A percentile compares a stretch with the other conserved stretches of the same genome.
phyloP scores from a whole-genome alignment of 495 filamentous ascomycete species.

The Parachaetomium inaequale region DNA sequence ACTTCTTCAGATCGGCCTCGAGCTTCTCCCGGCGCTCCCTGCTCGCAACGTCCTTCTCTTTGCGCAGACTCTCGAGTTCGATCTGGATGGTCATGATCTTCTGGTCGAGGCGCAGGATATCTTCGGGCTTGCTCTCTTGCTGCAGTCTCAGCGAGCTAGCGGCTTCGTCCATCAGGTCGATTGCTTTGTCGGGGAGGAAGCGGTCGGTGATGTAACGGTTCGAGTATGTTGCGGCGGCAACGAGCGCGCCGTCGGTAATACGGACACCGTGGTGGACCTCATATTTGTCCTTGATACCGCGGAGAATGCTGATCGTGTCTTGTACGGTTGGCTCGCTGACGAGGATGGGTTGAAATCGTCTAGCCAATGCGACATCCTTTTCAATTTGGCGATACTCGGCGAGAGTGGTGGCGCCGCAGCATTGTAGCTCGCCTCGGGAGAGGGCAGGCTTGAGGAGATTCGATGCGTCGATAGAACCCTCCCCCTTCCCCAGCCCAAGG shows the following conservation, averaged over 20 bases:
- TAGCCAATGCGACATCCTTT: conserved; percentile 89
- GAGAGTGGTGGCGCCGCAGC: conserved; percentile 89
- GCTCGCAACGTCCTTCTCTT: conserved; percentile 86
- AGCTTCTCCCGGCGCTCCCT: conserved; percentile 85
- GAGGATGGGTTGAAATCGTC: conserved; percentile 89
- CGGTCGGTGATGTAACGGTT: conserved; percentile 97
- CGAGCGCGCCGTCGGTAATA: conserved; percentile 88
- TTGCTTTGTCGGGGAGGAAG: conserved; percentile 94
- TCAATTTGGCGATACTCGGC: conserved; percentile 91
- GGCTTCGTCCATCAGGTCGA: conserved; percentile 94
- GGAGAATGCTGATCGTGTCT: conserved; percentile 91
- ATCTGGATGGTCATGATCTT: conserved; percentile 97
- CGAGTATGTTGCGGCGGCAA: conserved; percentile 85
- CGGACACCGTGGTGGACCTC: conserved; percentile 94
- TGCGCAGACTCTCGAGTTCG: conserved; percentile 90
- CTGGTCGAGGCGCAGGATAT: conserved; percentile 84
- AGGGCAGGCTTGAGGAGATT: conserved; percentile 95
- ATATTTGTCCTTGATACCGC: conserved; percentile 95
- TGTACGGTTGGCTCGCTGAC: conserved; percentile 85
- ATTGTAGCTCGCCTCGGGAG: conserved; percentile 87
- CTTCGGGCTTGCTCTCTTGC: conserved; percentile 94
- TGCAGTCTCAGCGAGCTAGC: conserved; percentile 86
- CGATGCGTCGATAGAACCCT: conserved; percentile 93
- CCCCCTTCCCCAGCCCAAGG: conserved; percentile 87
- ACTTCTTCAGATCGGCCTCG: conserved; percentile 66